Evolutionary conservation across 371 early-diverging fungal genomes (phyloP), one percentile per base, ranked within the genome.

Genomic region (Capniomyces stellatus): DNA sequence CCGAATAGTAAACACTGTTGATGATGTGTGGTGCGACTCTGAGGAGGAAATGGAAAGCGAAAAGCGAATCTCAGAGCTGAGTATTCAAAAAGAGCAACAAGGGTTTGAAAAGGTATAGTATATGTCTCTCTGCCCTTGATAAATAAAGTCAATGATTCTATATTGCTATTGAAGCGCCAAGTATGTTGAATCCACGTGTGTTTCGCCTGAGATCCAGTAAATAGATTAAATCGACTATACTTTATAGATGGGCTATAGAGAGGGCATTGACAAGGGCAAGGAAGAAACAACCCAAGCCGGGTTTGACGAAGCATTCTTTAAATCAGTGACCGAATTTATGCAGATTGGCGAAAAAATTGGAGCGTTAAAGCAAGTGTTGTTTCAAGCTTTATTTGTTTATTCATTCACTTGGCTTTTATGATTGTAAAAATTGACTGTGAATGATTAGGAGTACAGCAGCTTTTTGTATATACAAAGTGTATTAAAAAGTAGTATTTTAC

Each of bases 201-300:
- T n/a, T n/a, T n/a, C n/a, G n/a, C n/a, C n/a, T n/a, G n/a, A n/a
- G n/a, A n/a, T n/a, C n/a, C n/a, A n/a, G n/a, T n/a, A n/a, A n/a
- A n/a, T n/a, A n/a, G n/a, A n/a, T n/a, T n/a, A n/a, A n/a, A n/a
- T n/a, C n/a, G n/a, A n/a, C n/a, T n/a, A n/a, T n/a, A n/a, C n/a
- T n/a, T 35, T 35, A 35, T 35, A 35, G 15, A 24, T 49, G n/a
- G 49, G 49, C 25, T 49, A 24, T 29, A 19, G 49, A 29, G 49
- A 49, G 10, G 49, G 49, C 3, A n/a, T 49, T n/a, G 49, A 49
- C 28, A 24, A 29, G n/a, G 49, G 49, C 15, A 49, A 49, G 28
- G 28, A 49, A n/a, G 30, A 28, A 13, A 24, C 49, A 13, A 19
- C 30, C 2, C 49, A 49, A 29, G 10, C 21, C 4, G 49, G 49